phyloP scores from a whole-genome alignment of 441 rosid species.

The Corymbia calophylla region DNA sequence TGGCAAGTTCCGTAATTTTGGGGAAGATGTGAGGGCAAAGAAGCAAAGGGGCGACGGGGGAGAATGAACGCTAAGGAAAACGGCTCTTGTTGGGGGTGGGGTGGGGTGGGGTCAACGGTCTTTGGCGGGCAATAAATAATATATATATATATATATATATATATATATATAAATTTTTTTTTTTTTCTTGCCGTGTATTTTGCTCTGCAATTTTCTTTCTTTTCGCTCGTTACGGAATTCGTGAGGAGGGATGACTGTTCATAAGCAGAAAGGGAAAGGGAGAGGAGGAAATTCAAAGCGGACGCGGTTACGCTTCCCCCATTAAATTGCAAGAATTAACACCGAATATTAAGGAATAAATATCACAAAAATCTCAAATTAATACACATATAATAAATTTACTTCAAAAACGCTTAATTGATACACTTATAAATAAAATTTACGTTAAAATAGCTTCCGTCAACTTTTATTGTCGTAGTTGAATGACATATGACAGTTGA shows the following conservation, averaged over 20 bases:
- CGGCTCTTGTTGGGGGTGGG: neutral
- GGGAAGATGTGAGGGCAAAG: neutral
- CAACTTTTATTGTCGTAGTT: too few relatives aligned
- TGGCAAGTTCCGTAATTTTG: neutral
- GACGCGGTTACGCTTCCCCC: neutral
- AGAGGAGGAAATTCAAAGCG: neutral
- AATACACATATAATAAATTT: too few relatives aligned
- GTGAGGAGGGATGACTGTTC: neutral
- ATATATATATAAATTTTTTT: too few relatives aligned
- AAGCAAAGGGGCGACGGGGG: neutral
- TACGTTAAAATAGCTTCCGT: too few relatives aligned
- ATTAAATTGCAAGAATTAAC: neutral
- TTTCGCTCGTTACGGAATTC: neutral
- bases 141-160: neutral
- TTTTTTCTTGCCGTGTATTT: neutral
- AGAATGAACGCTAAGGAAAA: neutral
- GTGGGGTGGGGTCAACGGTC: neutral
- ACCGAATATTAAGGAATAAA: rapidly evolving
- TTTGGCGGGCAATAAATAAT: neutral
- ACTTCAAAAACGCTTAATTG: too few relatives aligned
- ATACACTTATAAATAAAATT: too few relatives aligned
- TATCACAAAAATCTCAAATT: too few relatives aligned
- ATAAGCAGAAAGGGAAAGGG: too few relatives aligned
- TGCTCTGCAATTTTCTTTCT: neutral
- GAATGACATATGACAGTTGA: too few relatives aligned